phyloP scores from a whole-genome alignment of 305 asterid species.

The Vinca major region DNA sequence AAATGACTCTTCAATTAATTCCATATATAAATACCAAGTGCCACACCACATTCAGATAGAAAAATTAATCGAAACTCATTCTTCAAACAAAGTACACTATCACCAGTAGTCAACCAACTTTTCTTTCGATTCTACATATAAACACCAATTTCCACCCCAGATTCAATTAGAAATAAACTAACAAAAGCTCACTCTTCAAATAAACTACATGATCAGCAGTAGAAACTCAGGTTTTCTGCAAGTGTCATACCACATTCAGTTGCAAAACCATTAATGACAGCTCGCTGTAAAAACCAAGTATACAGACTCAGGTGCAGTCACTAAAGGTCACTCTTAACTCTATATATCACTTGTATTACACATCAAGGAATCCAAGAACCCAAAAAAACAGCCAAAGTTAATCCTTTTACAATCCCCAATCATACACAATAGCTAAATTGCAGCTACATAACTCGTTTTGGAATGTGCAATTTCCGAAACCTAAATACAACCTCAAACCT shows the following conservation, averaged over 20 bases:
- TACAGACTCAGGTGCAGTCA: background rate
- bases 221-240: background rate
- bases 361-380: too few relatives aligned
- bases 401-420: background rate
- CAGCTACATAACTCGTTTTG: background rate
- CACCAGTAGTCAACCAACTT: background rate
- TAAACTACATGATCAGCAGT: background rate
- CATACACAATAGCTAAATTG: background rate
- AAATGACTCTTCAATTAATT: background rate
- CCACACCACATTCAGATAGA: background rate
- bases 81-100: background rate
- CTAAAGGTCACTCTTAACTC: too few relatives aligned
- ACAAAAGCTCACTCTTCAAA: background rate
- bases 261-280: background rate
- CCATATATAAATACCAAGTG: background rate
- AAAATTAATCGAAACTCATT: background rate
- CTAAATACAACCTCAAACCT: background rate
- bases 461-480: slow-evolving; percentile 1
- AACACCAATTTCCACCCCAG: background rate
- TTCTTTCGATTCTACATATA: background rate
- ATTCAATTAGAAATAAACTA: background rate
- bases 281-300: background rate
- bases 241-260: background rate
- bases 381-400: too few relatives aligned
- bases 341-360: too few relatives aligned